These are phyloP conservation scores for Barnettozyma sucrosica DNA, from an alignment of 805 yeast species.

Conservation along the genomic window DNA sequence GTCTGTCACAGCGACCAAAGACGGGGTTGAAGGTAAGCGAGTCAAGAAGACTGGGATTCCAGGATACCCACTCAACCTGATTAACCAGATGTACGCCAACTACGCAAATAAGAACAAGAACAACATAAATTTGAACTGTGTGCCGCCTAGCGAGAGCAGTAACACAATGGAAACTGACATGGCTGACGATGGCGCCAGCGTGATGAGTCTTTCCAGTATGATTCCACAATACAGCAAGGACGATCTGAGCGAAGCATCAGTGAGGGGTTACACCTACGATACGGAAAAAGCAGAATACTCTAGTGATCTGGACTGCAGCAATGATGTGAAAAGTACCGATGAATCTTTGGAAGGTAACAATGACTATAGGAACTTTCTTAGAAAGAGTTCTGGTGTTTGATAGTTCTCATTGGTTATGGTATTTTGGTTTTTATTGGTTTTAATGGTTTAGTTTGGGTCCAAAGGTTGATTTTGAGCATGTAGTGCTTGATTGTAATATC, in stretches of 20 bases:
- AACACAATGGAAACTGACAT: background rate
- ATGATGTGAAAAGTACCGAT: slow-evolving; percentile 13
- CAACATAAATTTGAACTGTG: background rate
- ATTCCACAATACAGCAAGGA: slow-evolving; percentile 24
- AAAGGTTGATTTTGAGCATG: background rate
- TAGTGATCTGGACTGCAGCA: slow-evolving; percentile 11
- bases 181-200: slow-evolving; percentile 21
- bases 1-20: slow-evolving; percentile 71
- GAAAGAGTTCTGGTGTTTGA: slow-evolving; percentile 7
- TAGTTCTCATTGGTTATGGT: background rate
- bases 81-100: slow-evolving; percentile 31
- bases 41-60: slow-evolving; percentile 41
- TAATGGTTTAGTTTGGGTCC: background rate
- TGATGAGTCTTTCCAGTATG: slow-evolving; percentile 23
- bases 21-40: slow-evolving; percentile 62
- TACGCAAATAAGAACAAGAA: slow-evolving; percentile 12
- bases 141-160: slow-evolving; percentile 1
- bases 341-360: slow-evolving; percentile 13
- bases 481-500: background rate
- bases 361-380: slow-evolving; percentile 21
- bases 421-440: background rate
- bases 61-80: slow-evolving; percentile 32
- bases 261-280: background rate
- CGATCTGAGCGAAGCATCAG: background rate
- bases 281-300: slow-evolving; percentile 9